These are phyloP conservation scores for Colletotrichum sp. DNA, from an alignment of 2,329 filamentous ascomycete species.

Conservation along the genomic window DNA sequence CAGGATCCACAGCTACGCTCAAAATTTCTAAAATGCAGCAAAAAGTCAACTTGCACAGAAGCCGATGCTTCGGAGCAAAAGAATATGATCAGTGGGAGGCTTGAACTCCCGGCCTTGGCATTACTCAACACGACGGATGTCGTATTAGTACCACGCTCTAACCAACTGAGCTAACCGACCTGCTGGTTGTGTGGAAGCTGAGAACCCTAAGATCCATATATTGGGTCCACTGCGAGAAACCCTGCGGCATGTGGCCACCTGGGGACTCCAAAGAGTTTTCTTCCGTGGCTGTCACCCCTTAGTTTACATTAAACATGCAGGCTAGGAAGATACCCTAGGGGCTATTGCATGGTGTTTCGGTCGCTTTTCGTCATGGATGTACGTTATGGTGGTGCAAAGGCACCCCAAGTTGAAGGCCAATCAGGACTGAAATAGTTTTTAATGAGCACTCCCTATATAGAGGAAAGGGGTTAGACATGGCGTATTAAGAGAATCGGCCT, in stretches of 20 bases:
- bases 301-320: not conserved
- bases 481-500: not conserved
- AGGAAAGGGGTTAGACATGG: fast-evolving
- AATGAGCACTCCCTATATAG: not conserved
- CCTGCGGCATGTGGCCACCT: not conserved
- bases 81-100: conserved; percentile 14
- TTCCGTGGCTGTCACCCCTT: not conserved
- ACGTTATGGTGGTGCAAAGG: not conserved
- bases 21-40: not conserved
- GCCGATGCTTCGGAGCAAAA: not conserved
- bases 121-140: not conserved
- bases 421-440: not conserved
- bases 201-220: fast-evolving
- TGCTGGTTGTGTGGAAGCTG: fast-evolving
- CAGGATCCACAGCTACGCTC: not conserved
- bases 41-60: not conserved
- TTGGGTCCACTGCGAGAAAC: not conserved
- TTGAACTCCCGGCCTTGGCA: conserved; percentile 22
- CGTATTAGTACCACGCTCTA: conserved; percentile 23
- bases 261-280: fast-evolving
- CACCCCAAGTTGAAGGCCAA: not conserved
- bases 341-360: not conserved
- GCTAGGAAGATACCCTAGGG: too few species aligned
- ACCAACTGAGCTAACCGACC: conserved; percentile 23
- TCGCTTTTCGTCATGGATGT: not conserved